Evolutionary conservation across 2,329 filamentous ascomycete genomes (phyloP).

Genomic region (Talaromyces sp.): DNA sequence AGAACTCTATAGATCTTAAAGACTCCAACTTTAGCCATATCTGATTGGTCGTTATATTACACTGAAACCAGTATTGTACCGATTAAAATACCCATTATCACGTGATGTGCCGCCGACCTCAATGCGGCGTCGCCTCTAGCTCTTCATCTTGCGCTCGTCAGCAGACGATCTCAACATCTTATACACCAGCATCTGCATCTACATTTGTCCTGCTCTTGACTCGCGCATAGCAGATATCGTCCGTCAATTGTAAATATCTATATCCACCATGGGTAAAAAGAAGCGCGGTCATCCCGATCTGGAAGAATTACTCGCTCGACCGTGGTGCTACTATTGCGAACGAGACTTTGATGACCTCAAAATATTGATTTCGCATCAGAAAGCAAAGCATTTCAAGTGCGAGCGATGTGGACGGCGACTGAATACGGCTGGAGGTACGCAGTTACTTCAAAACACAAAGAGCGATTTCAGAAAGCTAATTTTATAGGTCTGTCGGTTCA

Average conservation of each 20-base stretch:
- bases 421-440: conserved; percentile 87
- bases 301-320: conserved; percentile 79
- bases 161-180: neutral
- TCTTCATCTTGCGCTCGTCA: neutral
- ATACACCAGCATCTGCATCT: neutral
- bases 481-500: conserved; percentile 81
- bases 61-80: neutral
- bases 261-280: conserved; percentile 58
- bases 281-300: conserved; percentile 81
- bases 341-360: conserved; percentile 97
- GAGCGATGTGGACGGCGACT: conserved; percentile 81
- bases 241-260: neutral
- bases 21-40: neutral
- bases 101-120: neutral
- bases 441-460: neutral
- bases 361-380: conserved; percentile 94
- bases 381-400: conserved; percentile 99
- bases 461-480: neutral
- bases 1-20: neutral
- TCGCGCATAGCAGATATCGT: neutral
- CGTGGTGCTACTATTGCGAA: conserved; percentile 99
- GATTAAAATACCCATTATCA: neutral
- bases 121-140: neutral
- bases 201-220: too few species aligned
- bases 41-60: neutral